Conservation (phyloP, 192 early-diverging fungal species). For the Martensiomyces pterosporus region DNA sequence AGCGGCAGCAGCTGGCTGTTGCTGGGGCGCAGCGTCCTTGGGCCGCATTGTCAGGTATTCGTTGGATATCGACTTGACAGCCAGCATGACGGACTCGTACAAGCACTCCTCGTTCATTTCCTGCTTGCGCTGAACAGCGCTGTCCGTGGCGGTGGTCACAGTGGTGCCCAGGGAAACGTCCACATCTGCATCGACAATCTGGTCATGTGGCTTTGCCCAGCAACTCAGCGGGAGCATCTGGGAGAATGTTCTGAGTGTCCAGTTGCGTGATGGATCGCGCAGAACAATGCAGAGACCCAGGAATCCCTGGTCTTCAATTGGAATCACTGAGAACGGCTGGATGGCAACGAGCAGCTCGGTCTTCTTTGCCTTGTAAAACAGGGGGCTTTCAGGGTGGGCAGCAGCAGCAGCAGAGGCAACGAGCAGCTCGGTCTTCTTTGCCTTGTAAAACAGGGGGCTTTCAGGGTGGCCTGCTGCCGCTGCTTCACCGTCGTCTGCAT, state of each 20-base stretch:
- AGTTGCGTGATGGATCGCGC: slow-evolving; percentile 29
- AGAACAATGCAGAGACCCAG: slow-evolving; percentile 39
- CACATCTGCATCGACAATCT: slow-evolving; percentile 47
- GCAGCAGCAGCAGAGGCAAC: too few relatives aligned
- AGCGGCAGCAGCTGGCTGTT: too few relatives aligned
- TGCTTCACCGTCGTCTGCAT: too few relatives aligned
- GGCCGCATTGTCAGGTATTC: slow-evolving; percentile 47
- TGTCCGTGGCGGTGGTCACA: slow-evolving; percentile 37
- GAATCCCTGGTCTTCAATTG: slow-evolving; percentile 47
- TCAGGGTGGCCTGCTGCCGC: too few relatives aligned
- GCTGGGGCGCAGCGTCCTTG: too few relatives aligned
- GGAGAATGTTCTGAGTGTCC: slow-evolving; percentile 47
- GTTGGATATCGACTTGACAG: slow-evolving; percentile 42
- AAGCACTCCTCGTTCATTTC: slow-evolving; percentile 52
- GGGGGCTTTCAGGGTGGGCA: slow-evolving; percentile 21
- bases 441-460: slow-evolving; percentile 16
- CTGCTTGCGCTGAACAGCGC: slow-evolving; percentile 36
- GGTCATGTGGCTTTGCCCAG: slow-evolving; percentile 48
- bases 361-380: slow-evolving; percentile 44
- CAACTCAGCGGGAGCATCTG: slow-evolving; percentile 51
- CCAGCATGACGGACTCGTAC: slow-evolving; percentile 49
- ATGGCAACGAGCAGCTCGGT: slow-evolving; percentile 41
- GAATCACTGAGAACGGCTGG: slow-evolving; percentile 47
- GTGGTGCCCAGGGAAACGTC: slow-evolving; percentile 37
- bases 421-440: slow-evolving; percentile 41